Evolutionary conservation across 2,329 filamentous ascomycete genomes (phyloP).

Genomic region (Aplosporella prunicola): DNA sequence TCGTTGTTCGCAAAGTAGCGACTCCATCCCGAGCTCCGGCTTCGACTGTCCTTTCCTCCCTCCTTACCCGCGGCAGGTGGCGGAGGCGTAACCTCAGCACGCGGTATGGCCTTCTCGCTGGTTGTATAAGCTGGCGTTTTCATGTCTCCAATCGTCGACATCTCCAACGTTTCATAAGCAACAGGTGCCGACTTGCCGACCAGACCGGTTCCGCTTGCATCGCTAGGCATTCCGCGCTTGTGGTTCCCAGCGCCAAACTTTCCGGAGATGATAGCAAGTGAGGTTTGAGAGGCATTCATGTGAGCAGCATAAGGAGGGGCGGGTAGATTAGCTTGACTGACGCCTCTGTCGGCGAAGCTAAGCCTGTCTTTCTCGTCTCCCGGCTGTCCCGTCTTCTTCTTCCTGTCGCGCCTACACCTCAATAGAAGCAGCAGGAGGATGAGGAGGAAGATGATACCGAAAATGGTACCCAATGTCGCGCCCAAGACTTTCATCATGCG

Average conservation of each 20-base stretch:
- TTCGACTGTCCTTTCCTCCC: conserved; percentile 14
- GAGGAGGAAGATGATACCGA: conserved; percentile 63
- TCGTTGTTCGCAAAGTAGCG: conserved; percentile 68
- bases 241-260: conserved; percentile 41
- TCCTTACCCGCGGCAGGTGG: conserved; percentile 14
- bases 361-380: conserved; percentile 35
- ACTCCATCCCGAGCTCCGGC: conserved; percentile 63
- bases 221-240: conserved; percentile 42
- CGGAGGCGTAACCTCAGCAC: conserved; percentile 14
- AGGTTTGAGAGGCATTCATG: conserved; percentile 28
- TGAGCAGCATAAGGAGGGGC: conserved; percentile 16
- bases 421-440: conserved; percentile 61
- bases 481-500: conserved; percentile 59
- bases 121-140: conserved; percentile 18
- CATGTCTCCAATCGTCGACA: conserved; percentile 35
- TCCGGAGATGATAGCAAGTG: conserved; percentile 44
- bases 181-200: conserved; percentile 42
- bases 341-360: conserved; percentile 42
- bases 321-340: conserved; percentile 16
- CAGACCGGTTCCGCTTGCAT: conserved; percentile 50
- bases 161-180: conserved; percentile 34
- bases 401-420: conserved; percentile 50
- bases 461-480: conserved; percentile 71
- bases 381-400: conserved; percentile 51
- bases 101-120: conserved; percentile 24